phyloP scores from a whole-genome alignment of 2,329 filamentous ascomycete species.

The Westerdykella aurantiaca region DNA sequence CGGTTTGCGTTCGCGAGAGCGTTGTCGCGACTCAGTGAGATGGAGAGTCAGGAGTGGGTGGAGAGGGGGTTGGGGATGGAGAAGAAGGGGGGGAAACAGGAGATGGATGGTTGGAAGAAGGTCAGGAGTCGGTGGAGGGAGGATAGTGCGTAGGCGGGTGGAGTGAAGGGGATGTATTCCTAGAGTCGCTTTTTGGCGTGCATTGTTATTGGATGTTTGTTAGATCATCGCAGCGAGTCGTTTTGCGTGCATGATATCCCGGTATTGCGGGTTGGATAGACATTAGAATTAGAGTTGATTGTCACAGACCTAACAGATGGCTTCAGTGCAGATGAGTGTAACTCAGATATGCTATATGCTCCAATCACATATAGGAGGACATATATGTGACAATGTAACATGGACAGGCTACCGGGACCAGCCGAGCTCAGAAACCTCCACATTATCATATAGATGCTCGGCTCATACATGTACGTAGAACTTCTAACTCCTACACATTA shows the following conservation, averaged over 20 bases:
- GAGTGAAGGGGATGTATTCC: neutral
- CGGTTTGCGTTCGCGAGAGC: conserved; percentile 92
- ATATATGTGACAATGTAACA: too few relatives aligned
- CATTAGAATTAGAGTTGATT: neutral
- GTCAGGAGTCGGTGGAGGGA: conserved; percentile 61
- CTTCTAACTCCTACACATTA: too few relatives aligned
- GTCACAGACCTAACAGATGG: too few relatives aligned
- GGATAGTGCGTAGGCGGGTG: conserved; percentile 12
- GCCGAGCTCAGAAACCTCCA: too few relatives aligned
- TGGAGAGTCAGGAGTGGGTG: conserved; percentile 94
- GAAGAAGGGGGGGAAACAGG: conserved; percentile 57
- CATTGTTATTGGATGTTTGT: too few relatives aligned
- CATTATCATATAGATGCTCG: too few relatives aligned
- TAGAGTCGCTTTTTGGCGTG: neutral
- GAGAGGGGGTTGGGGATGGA: conserved; percentile 67
- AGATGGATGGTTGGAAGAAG: conserved; percentile 61
- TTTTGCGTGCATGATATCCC: neutral
- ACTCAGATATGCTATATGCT: too few relatives aligned
- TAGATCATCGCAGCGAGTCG: neutral
- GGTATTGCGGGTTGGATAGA: neutral
- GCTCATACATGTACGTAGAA: too few relatives aligned
- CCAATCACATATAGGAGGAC: too few relatives aligned
- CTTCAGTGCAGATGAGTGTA: too few relatives aligned
- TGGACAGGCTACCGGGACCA: too few relatives aligned
- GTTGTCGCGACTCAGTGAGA: conserved; percentile 76